These are phyloP conservation scores for Aspergillus latus DNA, from an alignment of 2,329 filamentous ascomycete genomes.

Conservation along the genomic window DNA sequence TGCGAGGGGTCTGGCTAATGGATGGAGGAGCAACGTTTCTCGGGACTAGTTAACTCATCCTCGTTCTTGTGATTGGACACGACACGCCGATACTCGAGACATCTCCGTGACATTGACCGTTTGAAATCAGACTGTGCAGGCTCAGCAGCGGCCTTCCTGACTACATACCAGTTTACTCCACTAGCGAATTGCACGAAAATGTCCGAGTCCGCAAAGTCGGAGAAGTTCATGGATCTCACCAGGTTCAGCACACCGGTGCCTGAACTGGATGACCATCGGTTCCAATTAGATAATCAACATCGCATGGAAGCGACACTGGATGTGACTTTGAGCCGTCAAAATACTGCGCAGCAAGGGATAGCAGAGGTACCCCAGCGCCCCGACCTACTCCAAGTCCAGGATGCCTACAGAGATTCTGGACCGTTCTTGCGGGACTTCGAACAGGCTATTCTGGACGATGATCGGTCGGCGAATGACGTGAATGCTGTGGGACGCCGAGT, in stretches of 20 bases:
- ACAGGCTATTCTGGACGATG: conserved; percentile 78
- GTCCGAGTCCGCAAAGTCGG: conserved; percentile 64
- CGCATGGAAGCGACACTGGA: conserved; percentile 38
- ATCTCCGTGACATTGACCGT: neutral
- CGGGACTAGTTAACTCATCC: conserved; percentile 28
- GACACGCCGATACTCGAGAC: conserved; percentile 3
- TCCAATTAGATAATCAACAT: conserved; percentile 38
- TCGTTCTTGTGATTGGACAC: conserved; percentile 20
- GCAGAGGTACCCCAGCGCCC: conserved; percentile 52
- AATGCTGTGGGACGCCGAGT: conserved; percentile 38
- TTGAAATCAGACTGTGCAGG: neutral
- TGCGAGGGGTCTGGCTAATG: conserved; percentile 45
- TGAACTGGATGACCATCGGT: conserved; percentile 82
- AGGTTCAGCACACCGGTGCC: conserved; percentile 64
- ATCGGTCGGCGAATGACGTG: conserved; percentile 43
- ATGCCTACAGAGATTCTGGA: conserved; percentile 44
- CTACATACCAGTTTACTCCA: neutral
- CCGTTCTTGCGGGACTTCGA: conserved; percentile 77
- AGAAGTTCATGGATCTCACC: conserved; percentile 57
- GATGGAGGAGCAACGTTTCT: conserved; percentile 34
- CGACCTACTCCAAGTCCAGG: conserved; percentile 48
- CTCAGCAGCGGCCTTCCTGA: neutral
- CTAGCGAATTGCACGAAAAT: conserved; percentile 29
- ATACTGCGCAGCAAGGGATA: conserved; percentile 49
- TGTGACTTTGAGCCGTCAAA: conserved; percentile 32